A percentile compares a stretch with the other conserved stretches of the same genome.
These are phyloP conservation scores for Tetrapisispora fleetii DNA, from an alignment of 805 yeast genomes.

Conservation along the genomic window DNA sequence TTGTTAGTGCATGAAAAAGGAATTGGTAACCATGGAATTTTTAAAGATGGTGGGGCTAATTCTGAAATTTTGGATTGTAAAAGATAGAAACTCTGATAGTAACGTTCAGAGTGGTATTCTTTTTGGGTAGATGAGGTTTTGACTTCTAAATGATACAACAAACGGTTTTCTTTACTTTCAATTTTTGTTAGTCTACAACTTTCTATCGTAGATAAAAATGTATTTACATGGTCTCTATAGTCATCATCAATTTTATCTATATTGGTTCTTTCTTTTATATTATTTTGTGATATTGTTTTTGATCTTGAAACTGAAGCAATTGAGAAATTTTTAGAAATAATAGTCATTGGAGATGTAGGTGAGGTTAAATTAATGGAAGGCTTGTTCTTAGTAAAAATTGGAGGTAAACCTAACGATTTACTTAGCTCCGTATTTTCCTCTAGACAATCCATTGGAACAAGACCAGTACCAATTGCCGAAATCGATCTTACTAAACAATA, in stretches of 20 bases:
- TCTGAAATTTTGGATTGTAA: constrained; percentile 11
- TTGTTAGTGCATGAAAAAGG: constrained; percentile 3
- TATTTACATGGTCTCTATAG: constrained; percentile 1
- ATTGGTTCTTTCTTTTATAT: background rate
- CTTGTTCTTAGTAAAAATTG: constrained; percentile 1
- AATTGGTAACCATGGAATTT: constrained; percentile 1
- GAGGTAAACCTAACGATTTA: background rate
- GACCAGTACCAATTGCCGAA: constrained; percentile 10
- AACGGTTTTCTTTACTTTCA: constrained; percentile 8
- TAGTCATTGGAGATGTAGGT: constrained; percentile 16
- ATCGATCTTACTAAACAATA: constrained; percentile 11
- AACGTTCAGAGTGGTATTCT: constrained; percentile 7
- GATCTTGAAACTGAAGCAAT: constrained; percentile 9
- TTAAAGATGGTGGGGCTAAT: background rate
- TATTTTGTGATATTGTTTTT: background rate
- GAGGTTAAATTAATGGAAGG: constrained; percentile 7
- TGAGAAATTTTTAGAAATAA: constrained; percentile 10
- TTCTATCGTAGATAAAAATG: background rate
- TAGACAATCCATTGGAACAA: constrained; percentile 8
- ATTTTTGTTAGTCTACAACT: constrained; percentile 8
- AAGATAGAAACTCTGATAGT: constrained; percentile 17
- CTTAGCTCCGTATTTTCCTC: constrained; percentile 6
- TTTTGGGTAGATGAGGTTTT: constrained; percentile 4
- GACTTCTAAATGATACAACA: constrained; percentile 8
- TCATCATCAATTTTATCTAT: constrained; percentile 1